Percentiles rank a stretch among this genome's conserved stretches.
These are phyloP conservation scores for Elsinoe arachidis DNA, from an alignment of 2,329 filamentous ascomycete species.

Conservation along the genomic window DNA sequence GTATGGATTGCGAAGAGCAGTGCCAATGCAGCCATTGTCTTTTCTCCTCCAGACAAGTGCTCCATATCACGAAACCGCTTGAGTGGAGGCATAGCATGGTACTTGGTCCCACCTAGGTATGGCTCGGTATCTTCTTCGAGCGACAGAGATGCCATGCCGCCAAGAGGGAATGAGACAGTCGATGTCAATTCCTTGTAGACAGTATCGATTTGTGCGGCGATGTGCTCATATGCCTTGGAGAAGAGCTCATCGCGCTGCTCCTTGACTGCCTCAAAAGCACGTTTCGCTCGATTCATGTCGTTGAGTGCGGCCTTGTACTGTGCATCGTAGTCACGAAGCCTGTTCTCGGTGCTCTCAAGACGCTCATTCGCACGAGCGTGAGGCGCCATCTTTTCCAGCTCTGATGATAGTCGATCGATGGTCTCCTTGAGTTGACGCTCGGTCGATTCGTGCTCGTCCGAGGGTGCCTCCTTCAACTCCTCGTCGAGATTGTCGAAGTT, in stretches of 20 bases:
- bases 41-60: slow-evolving; percentile 91
- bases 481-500: slow-evolving; percentile 77
- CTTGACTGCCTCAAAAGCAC: slow-evolving; percentile 77
- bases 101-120: slow-evolving; percentile 92
- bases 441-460: slow-evolving; percentile 59
- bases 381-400: slow-evolving; percentile 89
- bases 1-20: slow-evolving; percentile 93
- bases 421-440: slow-evolving; percentile 58
- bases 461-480: slow-evolving; percentile 68
- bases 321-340: slow-evolving; percentile 81
- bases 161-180: slow-evolving; percentile 83
- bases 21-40: slow-evolving; percentile 97
- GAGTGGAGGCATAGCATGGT: slow-evolving; percentile 95
- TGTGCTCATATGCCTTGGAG: slow-evolving; percentile 90
- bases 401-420: slow-evolving; percentile 62
- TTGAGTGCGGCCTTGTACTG: slow-evolving; percentile 57
- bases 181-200: slow-evolving; percentile 95
- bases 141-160: slow-evolving; percentile 79
- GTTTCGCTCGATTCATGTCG: slow-evolving; percentile 54
- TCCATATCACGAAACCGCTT: slow-evolving; percentile 99
- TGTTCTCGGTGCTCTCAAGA: slow-evolving; percentile 72
- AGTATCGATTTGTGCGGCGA: slow-evolving; percentile 83
- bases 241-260: slow-evolving; percentile 80
- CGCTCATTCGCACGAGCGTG: slow-evolving; percentile 95
- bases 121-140: slow-evolving; percentile 95